phyloP scores from a whole-genome alignment of 2,329 filamentous ascomycete genomes.

The Fusarium metavorans region DNA sequence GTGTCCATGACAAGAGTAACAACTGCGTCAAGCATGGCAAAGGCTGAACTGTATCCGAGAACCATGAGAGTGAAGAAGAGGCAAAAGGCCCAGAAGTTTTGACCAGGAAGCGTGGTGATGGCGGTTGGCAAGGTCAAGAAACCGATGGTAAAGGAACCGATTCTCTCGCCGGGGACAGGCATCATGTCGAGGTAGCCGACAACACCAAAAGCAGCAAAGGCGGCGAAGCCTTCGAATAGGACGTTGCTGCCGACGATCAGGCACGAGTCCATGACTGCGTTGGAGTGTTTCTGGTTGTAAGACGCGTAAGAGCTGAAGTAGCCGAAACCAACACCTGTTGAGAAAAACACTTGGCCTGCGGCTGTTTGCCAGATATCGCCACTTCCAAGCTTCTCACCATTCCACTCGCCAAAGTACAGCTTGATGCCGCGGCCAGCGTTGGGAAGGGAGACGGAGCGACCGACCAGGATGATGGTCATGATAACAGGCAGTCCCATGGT shows the following conservation, averaged over 20 bases:
- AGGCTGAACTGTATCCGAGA: slow-evolving; percentile 68
- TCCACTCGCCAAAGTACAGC: slow-evolving; percentile 60
- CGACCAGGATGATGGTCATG: slow-evolving; percentile 67
- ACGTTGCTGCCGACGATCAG: slow-evolving; percentile 67
- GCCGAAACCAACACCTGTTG: slow-evolving; percentile 68
- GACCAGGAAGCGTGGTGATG: slow-evolving; percentile 66
- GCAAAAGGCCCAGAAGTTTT: slow-evolving; percentile 69
- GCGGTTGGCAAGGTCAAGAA: slow-evolving; percentile 70
- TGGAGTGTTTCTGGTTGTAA: slow-evolving; percentile 68
- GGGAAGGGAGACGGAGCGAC: slow-evolving; percentile 63
- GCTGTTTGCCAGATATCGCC: slow-evolving; percentile 71
- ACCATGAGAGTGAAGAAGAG: slow-evolving; percentile 70
- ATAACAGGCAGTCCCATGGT: slow-evolving; percentile 72
- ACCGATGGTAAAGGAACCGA: slow-evolving; percentile 68
- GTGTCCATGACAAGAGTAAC: slow-evolving; percentile 66
- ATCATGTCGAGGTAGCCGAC: slow-evolving; percentile 59
- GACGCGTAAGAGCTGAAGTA: slow-evolving; percentile 70
- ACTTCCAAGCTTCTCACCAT: slow-evolving; percentile 61
- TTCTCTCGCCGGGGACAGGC: slow-evolving; percentile 52
- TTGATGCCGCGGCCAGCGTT: slow-evolving; percentile 66
- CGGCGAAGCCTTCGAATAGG: slow-evolving; percentile 66
- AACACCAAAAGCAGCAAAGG: slow-evolving; percentile 65
- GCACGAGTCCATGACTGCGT: slow-evolving; percentile 69
- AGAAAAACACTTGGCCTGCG: slow-evolving; percentile 70
- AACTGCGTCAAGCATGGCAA: slow-evolving; percentile 69